Base-by-base conservation (phyloP, 1,284 basidiomycete genomes). In the Moesziomyces sp. region DNA sequence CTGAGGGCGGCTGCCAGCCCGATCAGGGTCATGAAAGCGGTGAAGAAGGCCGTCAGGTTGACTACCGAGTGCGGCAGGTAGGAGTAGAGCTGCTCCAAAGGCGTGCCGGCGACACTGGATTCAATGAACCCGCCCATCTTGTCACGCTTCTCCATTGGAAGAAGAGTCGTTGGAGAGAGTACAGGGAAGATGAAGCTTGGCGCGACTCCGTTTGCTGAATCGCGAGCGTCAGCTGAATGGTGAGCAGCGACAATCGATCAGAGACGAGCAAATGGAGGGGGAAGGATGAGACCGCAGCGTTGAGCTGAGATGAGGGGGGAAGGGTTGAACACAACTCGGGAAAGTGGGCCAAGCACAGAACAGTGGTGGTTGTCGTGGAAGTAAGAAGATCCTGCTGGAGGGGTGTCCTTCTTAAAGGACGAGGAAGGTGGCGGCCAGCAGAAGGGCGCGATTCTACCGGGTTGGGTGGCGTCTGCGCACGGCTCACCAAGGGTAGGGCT, bases 1-100 rank as follows among this genome's bases (percentile, higher is more conserved):
- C 61, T 75, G 35, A 77, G 44, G 19, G 60, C 54, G 46, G 77
- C 71, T 4, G 74, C 69, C 1, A 74, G 43, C 30, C 67, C 69
- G 10, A 77, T 28, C 1, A 72, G 45, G 4, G 62, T 56, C 44
- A 73, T 42, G 18, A 69, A 51, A 24, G 40, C 59, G n/a, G 58
- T 54, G 11, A 58, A 34, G 3, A 67, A 46, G 7, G 62, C 58
- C 16, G 57, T 66, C 35, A 63, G 21, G 46, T 67, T 68, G 44
- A 76, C 61, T 3, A 76, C 49, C 19, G 59, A 46, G 18, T 58
- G 44, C 8, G 71, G 71, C 5, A 40, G 55, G 26, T 62, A 66
- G 5, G 50, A 26, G 62, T 74, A 74, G 35, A 74, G 52, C 16
- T 65, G 62, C 13, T 45, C 66, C 45, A 74, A 43, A 34, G 71